These are phyloP conservation scores for Colletotrichum eremochloae DNA, from an alignment of 2,329 filamentous ascomycete species.

Conservation along the genomic window DNA sequence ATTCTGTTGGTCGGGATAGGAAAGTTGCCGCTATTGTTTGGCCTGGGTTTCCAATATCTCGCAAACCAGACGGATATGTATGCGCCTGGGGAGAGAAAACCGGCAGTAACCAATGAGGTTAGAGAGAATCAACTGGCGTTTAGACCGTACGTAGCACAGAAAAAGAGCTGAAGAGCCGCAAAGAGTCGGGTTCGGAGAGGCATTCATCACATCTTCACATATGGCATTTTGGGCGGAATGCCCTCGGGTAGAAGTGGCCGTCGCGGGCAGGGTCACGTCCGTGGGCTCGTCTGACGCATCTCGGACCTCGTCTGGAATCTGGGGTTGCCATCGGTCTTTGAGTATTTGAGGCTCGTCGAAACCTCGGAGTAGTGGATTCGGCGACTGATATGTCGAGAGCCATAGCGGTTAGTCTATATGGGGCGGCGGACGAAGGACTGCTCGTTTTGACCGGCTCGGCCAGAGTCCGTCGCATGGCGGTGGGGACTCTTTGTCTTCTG, in stretches of 20 bases:
- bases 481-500: constrained; percentile 9
- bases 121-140: background rate
- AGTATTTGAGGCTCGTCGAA: constrained; percentile 32
- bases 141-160: background rate
- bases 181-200: background rate
- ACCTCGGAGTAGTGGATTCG: constrained; percentile 37
- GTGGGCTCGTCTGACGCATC: constrained; percentile 8
- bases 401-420: constrained; percentile 19
- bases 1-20: background rate
- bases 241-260: constrained; percentile 17
- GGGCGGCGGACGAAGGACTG: constrained; percentile 29
- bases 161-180: background rate
- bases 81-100: background rate
- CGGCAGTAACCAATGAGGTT: background rate
- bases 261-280: constrained; percentile 18
- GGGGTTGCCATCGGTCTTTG: constrained; percentile 9
- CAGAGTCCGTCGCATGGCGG: constrained; percentile 28
- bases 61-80: background rate
- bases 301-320: constrained; percentile 31
- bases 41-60: background rate
- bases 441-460: constrained; percentile 17
- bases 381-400: constrained; percentile 1
- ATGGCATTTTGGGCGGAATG: constrained; percentile 5
- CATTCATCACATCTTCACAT: constrained; percentile 1
- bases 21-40: background rate